phyloP scores from a whole-genome alignment of 495 filamentous ascomycete species.

The Glarea lozoyensis region DNA sequence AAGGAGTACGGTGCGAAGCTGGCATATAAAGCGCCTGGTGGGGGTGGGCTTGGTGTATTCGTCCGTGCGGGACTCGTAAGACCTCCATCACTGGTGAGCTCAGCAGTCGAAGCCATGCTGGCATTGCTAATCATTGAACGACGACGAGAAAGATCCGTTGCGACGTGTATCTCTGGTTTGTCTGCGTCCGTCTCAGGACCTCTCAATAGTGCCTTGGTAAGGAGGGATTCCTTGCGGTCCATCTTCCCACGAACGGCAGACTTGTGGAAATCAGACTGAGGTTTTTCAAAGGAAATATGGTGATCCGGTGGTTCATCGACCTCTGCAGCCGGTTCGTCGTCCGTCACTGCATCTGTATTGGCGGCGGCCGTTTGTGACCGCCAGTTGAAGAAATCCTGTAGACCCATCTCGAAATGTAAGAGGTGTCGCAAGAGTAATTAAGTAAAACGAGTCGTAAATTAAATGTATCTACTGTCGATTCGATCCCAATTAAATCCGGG shows the following conservation, averaged over 20 bases:
- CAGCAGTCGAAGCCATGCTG: conserved; percentile 72
- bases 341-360: conserved; percentile 21
- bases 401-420: conserved; percentile 14
- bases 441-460: background rate
- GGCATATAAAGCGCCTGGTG: conserved; percentile 31
- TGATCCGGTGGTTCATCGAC: conserved; percentile 43
- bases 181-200: conserved; percentile 44
- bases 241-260: conserved; percentile 27
- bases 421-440: background rate
- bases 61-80: conserved; percentile 85
- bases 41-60: conserved; percentile 79
- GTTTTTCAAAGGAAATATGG: conserved; percentile 16
- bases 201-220: conserved; percentile 68
- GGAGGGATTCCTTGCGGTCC: conserved; percentile 60
- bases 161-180: conserved; percentile 25
- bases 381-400: conserved; percentile 18
- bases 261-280: conserved; percentile 31
- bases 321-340: conserved; percentile 40
- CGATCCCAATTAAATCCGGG: too few species aligned
- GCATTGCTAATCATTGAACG: conserved; percentile 69
- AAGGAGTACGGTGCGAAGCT: conserved; percentile 19
- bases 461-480: too few species aligned
- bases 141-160: conserved; percentile 37
- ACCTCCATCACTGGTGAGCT: conserved; percentile 86
- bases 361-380: conserved; percentile 10